Evolutionary conservation across 2,329 filamentous ascomycete genomes (phyloP).

Genomic region (Elsinoe ampelina): DNA sequence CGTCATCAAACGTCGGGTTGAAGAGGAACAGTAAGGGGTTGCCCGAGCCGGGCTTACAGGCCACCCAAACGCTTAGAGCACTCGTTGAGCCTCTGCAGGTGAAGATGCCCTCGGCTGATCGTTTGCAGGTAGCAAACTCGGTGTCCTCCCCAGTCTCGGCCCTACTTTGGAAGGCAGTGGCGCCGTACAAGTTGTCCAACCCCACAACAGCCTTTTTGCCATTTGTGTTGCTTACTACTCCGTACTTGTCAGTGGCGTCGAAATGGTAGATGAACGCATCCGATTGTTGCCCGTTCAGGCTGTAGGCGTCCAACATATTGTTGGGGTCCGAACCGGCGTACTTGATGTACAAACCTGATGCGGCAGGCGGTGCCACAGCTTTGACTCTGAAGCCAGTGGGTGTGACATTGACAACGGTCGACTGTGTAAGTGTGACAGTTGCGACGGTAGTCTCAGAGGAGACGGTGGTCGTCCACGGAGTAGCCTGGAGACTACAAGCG

Average conservation of each 20-base stretch:
- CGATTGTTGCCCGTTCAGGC: conserved; percentile 1
- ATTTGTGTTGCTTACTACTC: conserved; percentile 2
- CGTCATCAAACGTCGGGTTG: background rate
- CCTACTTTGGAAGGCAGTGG: background rate
- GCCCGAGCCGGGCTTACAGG: background rate
- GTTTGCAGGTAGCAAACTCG: background rate
- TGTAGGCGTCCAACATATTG: conserved; percentile 3
- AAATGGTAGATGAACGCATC: conserved; percentile 3
- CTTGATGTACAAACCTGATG: conserved; percentile 2
- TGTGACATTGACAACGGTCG: conserved; percentile 18
- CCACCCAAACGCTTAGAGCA: background rate
- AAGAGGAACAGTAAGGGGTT: conserved; percentile 1
- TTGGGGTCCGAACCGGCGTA: conserved; percentile 1
- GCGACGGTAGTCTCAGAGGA: conserved; percentile 17
- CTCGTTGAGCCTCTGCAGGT: conserved; percentile 2
- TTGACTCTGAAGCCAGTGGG: conserved; percentile 14
- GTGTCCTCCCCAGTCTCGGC: background rate
- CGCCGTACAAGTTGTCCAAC: background rate
- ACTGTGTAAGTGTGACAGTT: conserved; percentile 13
- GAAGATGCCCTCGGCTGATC: background rate
- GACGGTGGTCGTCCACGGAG: conserved; percentile 12
- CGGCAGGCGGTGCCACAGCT: background rate
- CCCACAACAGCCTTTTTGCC: background rate
- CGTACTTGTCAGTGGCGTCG: background rate
- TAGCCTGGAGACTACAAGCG: conserved; percentile 16